Evolutionary conservation across 2,329 filamentous ascomycete species (phyloP).

Genomic region (Microsporum ferrugineum): DNA sequence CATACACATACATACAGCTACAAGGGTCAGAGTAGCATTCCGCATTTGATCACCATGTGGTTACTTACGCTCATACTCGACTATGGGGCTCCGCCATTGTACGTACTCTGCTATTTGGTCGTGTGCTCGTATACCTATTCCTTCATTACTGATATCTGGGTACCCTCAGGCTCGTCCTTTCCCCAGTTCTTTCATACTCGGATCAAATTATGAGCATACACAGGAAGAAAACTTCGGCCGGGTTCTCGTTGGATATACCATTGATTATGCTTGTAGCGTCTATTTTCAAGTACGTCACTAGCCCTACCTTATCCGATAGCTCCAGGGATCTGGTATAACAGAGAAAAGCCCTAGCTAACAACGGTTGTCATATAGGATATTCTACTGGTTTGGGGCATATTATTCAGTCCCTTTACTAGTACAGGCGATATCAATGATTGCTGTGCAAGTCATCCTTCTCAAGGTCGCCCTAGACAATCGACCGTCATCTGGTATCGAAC

Average conservation of each 20-base stretch:
- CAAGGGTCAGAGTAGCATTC: too few species aligned
- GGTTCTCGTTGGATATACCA: conserved; percentile 56
- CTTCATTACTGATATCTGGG: background rate
- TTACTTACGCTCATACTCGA: conserved; percentile 31
- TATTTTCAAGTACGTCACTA: conserved; percentile 44
- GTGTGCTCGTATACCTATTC: conserved; percentile 9
- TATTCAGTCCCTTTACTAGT: conserved; percentile 48
- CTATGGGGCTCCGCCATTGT: conserved; percentile 42
- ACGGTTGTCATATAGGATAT: conserved; percentile 36
- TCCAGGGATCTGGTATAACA: background rate
- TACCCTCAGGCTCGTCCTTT: conserved; percentile 44
- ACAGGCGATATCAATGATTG: conserved; percentile 50
- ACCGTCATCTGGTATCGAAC: conserved; percentile 33
- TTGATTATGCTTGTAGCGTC: conserved; percentile 56
- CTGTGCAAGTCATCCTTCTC: conserved; percentile 46
- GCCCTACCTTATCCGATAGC: background rate
- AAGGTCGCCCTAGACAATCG: conserved; percentile 51
- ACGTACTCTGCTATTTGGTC: conserved; percentile 14
- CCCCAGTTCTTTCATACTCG: conserved; percentile 53
- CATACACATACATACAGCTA: background rate
- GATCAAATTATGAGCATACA: conserved; percentile 57
- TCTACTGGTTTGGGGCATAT: conserved; percentile 54
- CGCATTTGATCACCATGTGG: conserved; percentile 16
- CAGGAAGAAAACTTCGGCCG: conserved; percentile 47
- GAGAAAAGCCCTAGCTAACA: background rate